Base-by-base conservation (phyloP, 1,284 basidiomycete genomes). In the Cryptococcus sp. region DNA sequence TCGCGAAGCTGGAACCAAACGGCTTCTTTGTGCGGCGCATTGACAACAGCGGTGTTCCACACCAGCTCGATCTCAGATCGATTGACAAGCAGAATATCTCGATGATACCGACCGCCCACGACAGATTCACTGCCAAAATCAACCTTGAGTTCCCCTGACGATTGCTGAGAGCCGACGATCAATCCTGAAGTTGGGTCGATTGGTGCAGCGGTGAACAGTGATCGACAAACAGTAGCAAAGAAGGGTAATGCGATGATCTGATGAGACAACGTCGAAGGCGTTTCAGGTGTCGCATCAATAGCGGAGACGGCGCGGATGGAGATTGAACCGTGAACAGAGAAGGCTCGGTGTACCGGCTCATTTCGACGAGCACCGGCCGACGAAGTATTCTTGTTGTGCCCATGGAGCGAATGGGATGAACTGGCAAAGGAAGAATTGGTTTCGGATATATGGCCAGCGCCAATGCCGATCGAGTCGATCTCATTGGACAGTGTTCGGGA, bases 1-100 rank as follows among this genome's bases (percentile, higher is more conserved):
- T 77, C 75, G 3, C 75, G 73, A 2, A 77, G 62, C 15, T 71
- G 71, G 63, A 77, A 73, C 75, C 75, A 77, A 3, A 73, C 71
- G 3, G 64, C 62, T 42, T 75, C 72, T 53, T 76, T 76, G 62
- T 65, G 64, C 7, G 67, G 65, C 2, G 69, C 64, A 41, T 66
- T 71, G 51, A 75, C 69, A 7, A 77, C 70, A 1, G 67, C 57
- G 0, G 72, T 75, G 3, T 58, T 70, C 75, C 75, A 77, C 27
- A 76, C 70, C 16, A 76, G 62, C 50, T 77, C 75, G 43, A 76
- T 73, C 58, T 77, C 75, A 25, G 72, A 75, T 40, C 75, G 70
- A 49, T 77, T 77, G 46, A 77, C 73, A 16, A 77, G 64, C 19
- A 77, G 47, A 38, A 77, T 69, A 63, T 77, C 75, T 11, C 75